Base-by-base conservation (phyloP, 1,139 yeast genomes). In the Diutina rugosa region DNA sequence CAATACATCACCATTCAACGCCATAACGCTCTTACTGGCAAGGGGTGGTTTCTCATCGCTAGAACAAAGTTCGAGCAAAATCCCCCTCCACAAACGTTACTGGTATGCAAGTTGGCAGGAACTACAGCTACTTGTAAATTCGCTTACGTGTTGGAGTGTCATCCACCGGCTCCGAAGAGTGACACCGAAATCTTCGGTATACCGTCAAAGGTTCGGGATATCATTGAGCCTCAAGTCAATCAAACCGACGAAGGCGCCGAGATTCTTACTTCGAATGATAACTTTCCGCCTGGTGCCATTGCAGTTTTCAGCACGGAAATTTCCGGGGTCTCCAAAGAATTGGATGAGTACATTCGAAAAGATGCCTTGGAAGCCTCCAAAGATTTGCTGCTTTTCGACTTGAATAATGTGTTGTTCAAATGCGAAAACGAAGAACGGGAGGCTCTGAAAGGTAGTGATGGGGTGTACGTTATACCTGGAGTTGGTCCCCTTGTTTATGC, bases 1-100 rank as follows among this genome's bases (percentile, higher is more conserved):
- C 96, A 90, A 68, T 93, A 80, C 67, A 89, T 93, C 59, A 91
- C 98, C 0, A 85, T 91, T 57, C 97, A 91, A 69, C 77, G 98
- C 61, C 81, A 85, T 55, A 89, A 90, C 65, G 85, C 96, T 0
- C 78, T 82, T 61, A 84, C 90, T 8, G 98, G 97, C 1, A 79
- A 80, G 59, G 99, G 99, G 1, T 89, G 89, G 83, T 90, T 88
- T 63, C 75, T 93, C 64, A 80, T 93, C 66, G 96, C 97, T 0
- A 80, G 97, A 67, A 82, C 95, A 4, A 90, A 90, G 65, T 91
- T 93, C 63, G 62, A 67, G 53, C 72, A 74, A 35, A 26, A 29
- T 14, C 35, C 30, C 10, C 28, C 32, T n/a, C 16, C 47, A 38
- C 88, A 85, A 67, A 65, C 66, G 54, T 71, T 90, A 57, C 74